phyloP scores from a whole-genome alignment of 305 asterid species.

The Salvia sclarea region DNA sequence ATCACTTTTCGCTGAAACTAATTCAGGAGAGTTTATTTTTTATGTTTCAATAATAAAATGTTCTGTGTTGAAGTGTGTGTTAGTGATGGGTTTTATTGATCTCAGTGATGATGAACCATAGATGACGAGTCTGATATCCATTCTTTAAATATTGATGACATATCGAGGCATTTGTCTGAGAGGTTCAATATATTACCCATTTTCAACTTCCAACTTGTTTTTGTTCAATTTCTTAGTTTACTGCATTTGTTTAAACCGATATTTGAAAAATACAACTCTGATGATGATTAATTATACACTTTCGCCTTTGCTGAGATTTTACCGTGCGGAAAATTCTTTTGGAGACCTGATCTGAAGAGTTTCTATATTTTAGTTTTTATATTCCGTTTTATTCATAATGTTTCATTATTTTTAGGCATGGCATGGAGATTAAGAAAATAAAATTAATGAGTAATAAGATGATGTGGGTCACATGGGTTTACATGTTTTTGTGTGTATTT shows the following conservation, averaged over 20 bases:
- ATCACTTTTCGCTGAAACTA: slow-evolving; percentile 7
- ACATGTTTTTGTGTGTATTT: too few relatives aligned
- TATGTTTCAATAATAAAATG: too few relatives aligned
- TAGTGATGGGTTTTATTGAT: neutral
- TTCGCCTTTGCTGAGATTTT: slow-evolving; percentile 38
- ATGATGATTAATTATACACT: slow-evolving; percentile 26
- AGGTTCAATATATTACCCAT: slow-evolving; percentile 29
- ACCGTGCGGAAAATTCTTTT: slow-evolving; percentile 14
- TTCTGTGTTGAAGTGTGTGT: too few relatives aligned
- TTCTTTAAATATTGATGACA: slow-evolving; percentile 50
- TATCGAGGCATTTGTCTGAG: slow-evolving; percentile 84
- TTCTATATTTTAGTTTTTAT: too few relatives aligned
- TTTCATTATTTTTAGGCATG: too few relatives aligned
- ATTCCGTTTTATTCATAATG: too few relatives aligned
- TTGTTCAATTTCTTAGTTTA: too few relatives aligned
- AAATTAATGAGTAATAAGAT: too few relatives aligned
- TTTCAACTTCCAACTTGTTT: neutral
- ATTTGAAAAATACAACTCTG: slow-evolving; percentile 8
- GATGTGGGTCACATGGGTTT: too few relatives aligned
- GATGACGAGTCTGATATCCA: slow-evolving; percentile 85
- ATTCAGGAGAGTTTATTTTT: neutral
- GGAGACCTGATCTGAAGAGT: slow-evolving; percentile 43
- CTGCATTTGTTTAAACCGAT: too few relatives aligned
- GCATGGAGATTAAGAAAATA: too few relatives aligned
- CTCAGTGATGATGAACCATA: slow-evolving; percentile 58